Base-by-base conservation (phyloP, 139 green algal species). In the Pseudopediastrum boryanum region DNA sequence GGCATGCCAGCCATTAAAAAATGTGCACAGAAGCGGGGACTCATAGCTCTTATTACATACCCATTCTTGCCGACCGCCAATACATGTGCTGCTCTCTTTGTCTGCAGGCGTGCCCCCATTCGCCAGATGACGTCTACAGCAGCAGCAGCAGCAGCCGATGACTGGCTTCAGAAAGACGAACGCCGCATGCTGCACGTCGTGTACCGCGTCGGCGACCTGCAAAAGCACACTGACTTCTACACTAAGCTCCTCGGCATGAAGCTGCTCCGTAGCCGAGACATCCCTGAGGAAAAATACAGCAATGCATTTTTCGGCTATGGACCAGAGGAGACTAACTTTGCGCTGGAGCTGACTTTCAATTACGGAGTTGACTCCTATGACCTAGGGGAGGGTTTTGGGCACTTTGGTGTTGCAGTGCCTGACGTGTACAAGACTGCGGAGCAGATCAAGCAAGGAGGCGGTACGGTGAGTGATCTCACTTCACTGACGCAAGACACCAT, bases 351-450 rank as follows among this genome's bases (percentile, higher is more conserved):
- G 62, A 93, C 88, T 0, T 89, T 91, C 83, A 94, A 95, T 74
- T 95, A 96, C 59, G 92, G 91, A 31, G 82, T 91, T 72, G 86
- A 96, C 78, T 85, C 64, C 31, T 98, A 98, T 78, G 86, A 95
- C 77, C 63, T 97, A 3, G 94, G 94, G 8, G 85, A 91, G 42
- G 94, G 92, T 31, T 98, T 98, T 82, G 94, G 94, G 0, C 94
- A 98, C 89, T 98, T 98, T 89, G 94, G 87, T 2, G 81, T 98
- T 21, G 86, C 87, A 2, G 73, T 90, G 4, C 79, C 84, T 3
- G 94, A 98, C 75, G 94, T 97, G 13, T 92, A 92, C 64, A 84
- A 83, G 54, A 75, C 87, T 9, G 84, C 83, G 13, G 88, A 95
- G 7, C 71, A 76, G 48, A 89, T 97, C 71, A 92, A 93, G 65